Evolutionary conservation across 2,329 filamentous ascomycete genomes (phyloP).

Genomic region (Hypoxylon sp.): DNA sequence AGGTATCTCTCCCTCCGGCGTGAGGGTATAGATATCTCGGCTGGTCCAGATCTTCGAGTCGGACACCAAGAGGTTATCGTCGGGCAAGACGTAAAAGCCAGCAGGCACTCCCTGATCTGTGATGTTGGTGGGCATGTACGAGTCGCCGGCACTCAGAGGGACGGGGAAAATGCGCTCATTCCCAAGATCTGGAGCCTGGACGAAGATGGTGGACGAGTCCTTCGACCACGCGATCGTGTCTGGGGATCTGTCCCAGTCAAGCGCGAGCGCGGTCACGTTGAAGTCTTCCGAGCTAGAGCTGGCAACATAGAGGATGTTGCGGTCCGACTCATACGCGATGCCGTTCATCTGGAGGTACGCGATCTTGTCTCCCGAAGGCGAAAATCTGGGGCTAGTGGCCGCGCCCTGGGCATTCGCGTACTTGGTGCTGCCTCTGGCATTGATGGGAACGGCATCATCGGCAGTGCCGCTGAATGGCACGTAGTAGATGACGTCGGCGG

Average conservation of each 20-base stretch:
- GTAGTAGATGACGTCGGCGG: conserved; percentile 47
- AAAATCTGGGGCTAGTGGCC: conserved; percentile 55
- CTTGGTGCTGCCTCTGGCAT: conserved; percentile 43
- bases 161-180: conserved; percentile 46
- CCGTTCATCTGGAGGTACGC: conserved; percentile 69
- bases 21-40: conserved; percentile 46
- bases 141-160: conserved; percentile 41
- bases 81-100: conserved; percentile 42
- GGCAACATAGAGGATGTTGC: conserved; percentile 47
- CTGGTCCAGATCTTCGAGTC: conserved; percentile 49
- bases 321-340: conserved; percentile 63
- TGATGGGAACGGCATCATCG: conserved; percentile 46
- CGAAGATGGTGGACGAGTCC: conserved; percentile 43
- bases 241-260: conserved; percentile 45
- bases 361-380: conserved; percentile 62
- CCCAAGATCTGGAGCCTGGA: conserved; percentile 44
- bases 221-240: conserved; percentile 41
- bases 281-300: conserved; percentile 59
- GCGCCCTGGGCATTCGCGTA: conserved; percentile 48
- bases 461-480: conserved; percentile 45
- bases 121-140: conserved; percentile 45
- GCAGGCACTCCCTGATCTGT: conserved; percentile 45
- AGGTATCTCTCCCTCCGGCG: conserved; percentile 39
- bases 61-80: conserved; percentile 44
- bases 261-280: conserved; percentile 45